phyloP scores from a whole-genome alignment of 2,329 filamentous ascomycete species.

The Neospermospora avenae region DNA sequence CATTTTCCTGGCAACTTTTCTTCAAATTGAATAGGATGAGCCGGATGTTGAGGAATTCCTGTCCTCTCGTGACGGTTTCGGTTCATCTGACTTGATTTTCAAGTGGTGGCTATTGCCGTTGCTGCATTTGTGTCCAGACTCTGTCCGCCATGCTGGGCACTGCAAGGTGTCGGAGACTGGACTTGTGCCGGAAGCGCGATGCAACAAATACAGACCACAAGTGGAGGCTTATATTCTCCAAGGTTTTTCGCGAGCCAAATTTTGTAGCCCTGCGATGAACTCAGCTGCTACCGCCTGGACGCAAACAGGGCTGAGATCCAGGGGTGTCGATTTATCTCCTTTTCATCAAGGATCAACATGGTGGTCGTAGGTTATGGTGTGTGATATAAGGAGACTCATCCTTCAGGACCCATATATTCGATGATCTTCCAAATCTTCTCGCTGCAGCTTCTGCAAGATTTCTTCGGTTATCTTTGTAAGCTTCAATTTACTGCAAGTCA shows the following conservation, averaged over 20 bases:
- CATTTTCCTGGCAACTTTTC: neutral
- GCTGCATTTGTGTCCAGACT: neutral
- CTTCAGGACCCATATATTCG: neutral
- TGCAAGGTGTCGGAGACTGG: neutral
- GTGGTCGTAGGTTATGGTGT: neutral
- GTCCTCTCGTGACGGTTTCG: neutral
- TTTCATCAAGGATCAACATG: neutral
- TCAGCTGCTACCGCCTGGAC: neutral
- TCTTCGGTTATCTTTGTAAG: no score
- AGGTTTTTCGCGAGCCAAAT: neutral
- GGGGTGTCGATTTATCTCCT: neutral
- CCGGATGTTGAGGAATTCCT: no score
- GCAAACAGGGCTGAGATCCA: neutral
- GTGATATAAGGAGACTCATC: neutral
- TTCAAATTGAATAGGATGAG: neutral
- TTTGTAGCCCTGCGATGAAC: neutral
- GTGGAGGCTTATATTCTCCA: neutral
- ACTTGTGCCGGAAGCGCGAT: neutral
- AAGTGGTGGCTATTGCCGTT: neutral
- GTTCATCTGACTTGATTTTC: neutral
- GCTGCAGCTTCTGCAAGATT: neutral
- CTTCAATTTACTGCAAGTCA: neutral
- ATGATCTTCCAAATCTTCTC: neutral
- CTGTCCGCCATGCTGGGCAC: neutral
- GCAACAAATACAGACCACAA: neutral